phyloP scores from a whole-genome alignment of 768 basidiomycete species.

The Mycena olivaceomarginata region DNA sequence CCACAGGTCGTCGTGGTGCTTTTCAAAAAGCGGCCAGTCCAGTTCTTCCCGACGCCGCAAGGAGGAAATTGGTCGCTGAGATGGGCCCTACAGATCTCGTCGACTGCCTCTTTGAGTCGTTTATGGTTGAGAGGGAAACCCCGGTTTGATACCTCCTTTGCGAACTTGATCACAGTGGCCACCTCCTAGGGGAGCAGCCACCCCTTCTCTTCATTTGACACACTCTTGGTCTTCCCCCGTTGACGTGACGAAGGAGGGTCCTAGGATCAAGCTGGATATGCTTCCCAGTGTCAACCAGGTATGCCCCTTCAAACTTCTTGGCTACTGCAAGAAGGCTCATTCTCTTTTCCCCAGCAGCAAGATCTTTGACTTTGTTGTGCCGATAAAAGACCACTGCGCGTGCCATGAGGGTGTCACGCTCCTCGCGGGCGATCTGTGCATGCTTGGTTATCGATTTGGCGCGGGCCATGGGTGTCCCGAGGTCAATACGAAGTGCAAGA shows the following conservation, averaged over 20 bases:
- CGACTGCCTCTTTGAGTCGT: too few species aligned
- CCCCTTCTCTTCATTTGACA: conserved; percentile 51
- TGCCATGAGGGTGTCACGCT: conserved; percentile 12
- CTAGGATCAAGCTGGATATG: conserved; percentile 29
- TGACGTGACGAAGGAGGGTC: conserved; percentile 44
- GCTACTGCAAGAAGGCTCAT: too few species aligned
- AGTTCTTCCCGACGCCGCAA: too few species aligned
- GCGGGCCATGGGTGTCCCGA: neutral
- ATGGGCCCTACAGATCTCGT: too few species aligned
- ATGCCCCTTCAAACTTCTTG: too few species aligned
- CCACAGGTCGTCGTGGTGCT: too few species aligned
- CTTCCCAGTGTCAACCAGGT: too few species aligned
- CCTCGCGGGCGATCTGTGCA: conserved; percentile 31
- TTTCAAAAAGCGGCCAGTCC: too few species aligned
- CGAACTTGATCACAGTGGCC: conserved; percentile 52
- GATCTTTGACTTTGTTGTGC: conserved; percentile 26
- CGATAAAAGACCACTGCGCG: conserved; percentile 23
- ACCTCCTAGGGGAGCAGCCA: conserved; percentile 55
- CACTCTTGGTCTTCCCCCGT: conserved; percentile 44
- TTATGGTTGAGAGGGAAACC: too few species aligned
- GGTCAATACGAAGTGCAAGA: neutral
- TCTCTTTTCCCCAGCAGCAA: too few species aligned
- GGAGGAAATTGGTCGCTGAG: too few species aligned
- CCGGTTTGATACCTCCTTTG: conserved; percentile 45
- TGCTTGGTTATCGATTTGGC: conserved; percentile 45